Conservation (phyloP, 1,284 basidiomycete species). For the Leccinum cinnamomeum region DNA sequence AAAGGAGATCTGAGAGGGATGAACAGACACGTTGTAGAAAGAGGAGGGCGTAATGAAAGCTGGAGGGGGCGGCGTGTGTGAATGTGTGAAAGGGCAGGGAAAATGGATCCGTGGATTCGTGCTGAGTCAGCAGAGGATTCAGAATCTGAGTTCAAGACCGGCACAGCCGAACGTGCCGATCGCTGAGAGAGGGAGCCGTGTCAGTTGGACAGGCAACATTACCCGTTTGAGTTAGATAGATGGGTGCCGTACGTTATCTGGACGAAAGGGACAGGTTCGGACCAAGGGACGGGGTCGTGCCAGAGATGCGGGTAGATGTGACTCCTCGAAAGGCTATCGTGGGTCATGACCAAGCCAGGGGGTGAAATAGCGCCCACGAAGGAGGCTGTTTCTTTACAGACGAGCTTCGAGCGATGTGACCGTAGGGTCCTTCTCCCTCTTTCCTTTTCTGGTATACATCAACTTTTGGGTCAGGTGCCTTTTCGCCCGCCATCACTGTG, state of each 20-base stretch:
- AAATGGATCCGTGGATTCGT: slow-evolving; percentile 15
- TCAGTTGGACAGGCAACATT: slow-evolving; percentile 37
- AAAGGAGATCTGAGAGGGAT: slow-evolving; percentile 10
- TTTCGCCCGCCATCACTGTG: slow-evolving; percentile 36
- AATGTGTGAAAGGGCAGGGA: background rate
- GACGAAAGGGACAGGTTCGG: slow-evolving; percentile 20
- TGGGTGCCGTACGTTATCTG: slow-evolving; percentile 35
- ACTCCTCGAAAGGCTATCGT: slow-evolving; percentile 38
- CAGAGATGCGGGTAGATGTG: slow-evolving; percentile 30
- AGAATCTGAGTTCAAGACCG: slow-evolving; percentile 21
- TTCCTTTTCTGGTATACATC: slow-evolving; percentile 28
- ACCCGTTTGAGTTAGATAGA: slow-evolving; percentile 33
- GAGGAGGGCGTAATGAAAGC: slow-evolving; percentile 4
- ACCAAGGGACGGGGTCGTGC: slow-evolving; percentile 14
- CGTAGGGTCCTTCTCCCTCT: slow-evolving; percentile 25
- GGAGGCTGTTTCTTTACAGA: slow-evolving; percentile 10
- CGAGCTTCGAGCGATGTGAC: slow-evolving; percentile 37
- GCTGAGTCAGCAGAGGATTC: slow-evolving; percentile 27
- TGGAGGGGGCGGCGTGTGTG: slow-evolving; percentile 2
- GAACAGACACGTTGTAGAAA: slow-evolving; percentile 23
- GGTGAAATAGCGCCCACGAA: slow-evolving; percentile 26
- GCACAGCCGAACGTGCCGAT: slow-evolving; percentile 36
- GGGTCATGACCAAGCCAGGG: slow-evolving; percentile 22
- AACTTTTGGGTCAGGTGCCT: slow-evolving; percentile 32
- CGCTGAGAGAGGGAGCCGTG: slow-evolving; percentile 30